A percentile compares a stretch with the other conserved stretches of the same genome.
phyloP scores from a whole-genome alignment of 768 basidiomycete species.

The Exidia glandulosa region DNA sequence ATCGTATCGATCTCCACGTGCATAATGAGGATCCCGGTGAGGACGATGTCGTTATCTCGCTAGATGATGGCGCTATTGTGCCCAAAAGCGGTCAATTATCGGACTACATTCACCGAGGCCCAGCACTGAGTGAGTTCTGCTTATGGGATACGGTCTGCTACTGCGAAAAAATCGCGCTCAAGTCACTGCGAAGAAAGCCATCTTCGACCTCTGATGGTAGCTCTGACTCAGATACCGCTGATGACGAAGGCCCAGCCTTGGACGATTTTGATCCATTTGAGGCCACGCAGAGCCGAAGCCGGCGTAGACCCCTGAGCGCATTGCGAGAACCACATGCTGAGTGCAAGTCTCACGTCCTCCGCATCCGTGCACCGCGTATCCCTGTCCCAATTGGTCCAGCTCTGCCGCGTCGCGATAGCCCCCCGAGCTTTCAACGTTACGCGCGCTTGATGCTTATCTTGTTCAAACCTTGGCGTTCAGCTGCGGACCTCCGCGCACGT shows the following conservation, averaged over 20 bases:
- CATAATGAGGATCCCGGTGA: not conserved
- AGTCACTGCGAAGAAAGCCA: not conserved
- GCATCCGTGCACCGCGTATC: conserved; percentile 8
- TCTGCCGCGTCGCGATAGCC: conserved; percentile 22
- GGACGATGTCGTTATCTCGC: not conserved
- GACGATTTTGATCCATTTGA: too few species aligned
- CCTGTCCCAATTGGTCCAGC: conserved; percentile 25
- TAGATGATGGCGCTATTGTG: conserved; percentile 8
- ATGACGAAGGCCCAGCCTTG: too few species aligned
- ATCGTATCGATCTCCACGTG: not conserved
- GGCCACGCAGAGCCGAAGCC: not conserved
- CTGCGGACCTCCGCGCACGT: conserved; percentile 13
- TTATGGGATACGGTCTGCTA: conserved; percentile 21
- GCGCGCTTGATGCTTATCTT: not conserved
- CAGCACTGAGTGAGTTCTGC: conserved; percentile 8
- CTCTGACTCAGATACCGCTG: too few species aligned
- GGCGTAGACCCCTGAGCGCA: not conserved
- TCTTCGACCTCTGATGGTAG: not conserved
- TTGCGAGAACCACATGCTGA: conserved; percentile 13
- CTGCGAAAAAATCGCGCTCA: conserved; percentile 12
- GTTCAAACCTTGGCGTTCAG: conserved; percentile 16
- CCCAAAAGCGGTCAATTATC: conserved; percentile 9
- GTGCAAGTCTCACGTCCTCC: conserved; percentile 10
- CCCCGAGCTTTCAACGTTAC: not conserved
- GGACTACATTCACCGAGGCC: conserved; percentile 18